Percentiles rank a stretch among this genome's conserved stretches.
These are phyloP conservation scores for Malus hybrid DNA, from an alignment of 331 rosid species.

Conservation along the genomic window DNA sequence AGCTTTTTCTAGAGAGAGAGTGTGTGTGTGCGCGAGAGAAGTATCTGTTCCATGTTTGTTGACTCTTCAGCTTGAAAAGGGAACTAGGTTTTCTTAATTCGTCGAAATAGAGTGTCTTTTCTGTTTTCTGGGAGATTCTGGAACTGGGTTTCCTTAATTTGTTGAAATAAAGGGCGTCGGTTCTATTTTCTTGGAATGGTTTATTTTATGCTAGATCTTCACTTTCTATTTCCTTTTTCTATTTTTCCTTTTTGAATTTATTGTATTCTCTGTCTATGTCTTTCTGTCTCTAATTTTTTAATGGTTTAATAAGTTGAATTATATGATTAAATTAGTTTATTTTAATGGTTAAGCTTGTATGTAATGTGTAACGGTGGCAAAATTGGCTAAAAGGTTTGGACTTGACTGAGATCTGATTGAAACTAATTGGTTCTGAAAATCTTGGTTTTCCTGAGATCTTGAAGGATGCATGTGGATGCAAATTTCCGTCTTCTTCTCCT, in stretches of 20 bases:
- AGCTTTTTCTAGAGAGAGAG: not conserved
- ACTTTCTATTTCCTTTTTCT: not conserved
- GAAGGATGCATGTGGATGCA: not conserved
- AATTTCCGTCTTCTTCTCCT: no score
- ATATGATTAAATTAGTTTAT: not conserved
- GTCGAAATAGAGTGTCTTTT: constrained; percentile 30
- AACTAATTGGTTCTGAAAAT: not conserved
- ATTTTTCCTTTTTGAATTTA: not conserved
- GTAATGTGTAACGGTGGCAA: not conserved
- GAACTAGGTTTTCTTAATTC: constrained; percentile 35
- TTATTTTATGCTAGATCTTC: constrained; percentile 38
- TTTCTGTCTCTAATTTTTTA: not conserved
- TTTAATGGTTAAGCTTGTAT: not conserved
- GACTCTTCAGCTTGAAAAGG: constrained; percentile 3
- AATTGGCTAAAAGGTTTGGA: not conserved
- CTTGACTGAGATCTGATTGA: constrained; percentile 22
- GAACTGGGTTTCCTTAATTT: constrained; percentile 17
- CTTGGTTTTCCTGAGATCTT: not conserved
- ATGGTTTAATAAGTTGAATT: not conserved
- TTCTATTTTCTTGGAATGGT: not conserved
- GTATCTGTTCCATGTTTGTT: constrained; percentile 6
- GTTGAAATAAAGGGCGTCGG: no score
- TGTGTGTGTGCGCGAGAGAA: not conserved
- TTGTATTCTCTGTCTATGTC: not conserved
- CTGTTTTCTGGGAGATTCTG: constrained; percentile 26